Evolutionary conservation across 1,284 basidiomycete genomes (phyloP), one percentile per base, ranked within the genome.

Genomic region (Pholiota adiposa): DNA sequence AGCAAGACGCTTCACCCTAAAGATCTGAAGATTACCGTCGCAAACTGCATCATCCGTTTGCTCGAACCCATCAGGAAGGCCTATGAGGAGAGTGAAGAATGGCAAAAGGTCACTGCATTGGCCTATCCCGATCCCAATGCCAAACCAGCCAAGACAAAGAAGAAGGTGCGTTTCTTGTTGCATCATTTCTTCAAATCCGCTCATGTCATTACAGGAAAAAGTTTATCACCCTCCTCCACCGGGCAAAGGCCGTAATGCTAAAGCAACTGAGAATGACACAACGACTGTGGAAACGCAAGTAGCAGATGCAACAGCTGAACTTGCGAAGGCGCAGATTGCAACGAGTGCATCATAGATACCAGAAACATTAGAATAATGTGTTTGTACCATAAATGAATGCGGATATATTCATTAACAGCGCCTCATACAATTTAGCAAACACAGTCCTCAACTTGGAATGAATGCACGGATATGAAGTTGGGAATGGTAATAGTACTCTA

Each of bases 21-120:
- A 29, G 97, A 98, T 73, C 77, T 99, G 67, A 99, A 99, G 80
- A 76, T 76, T 7, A 86, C 87, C 0, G 93, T 98, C 6, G 82
- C 86, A n/a, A 86, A 87, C 29, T 90, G 89, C 4, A 89, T 99
- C 68, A 83, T 85, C 66, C 78, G 78, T n/a, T 76, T 99, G 29
- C 77, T 99, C 38, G 87, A 85, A 29, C 97, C 97, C 0, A 90
- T 99, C 53, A 85, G 91, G 65, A 83, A 86, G 65, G 82, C 86
- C 52, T 97, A 93, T 68, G 84, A 89, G 66, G 84, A 77, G 59
- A 87, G 87, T 67, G 83, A 89, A 65, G 93, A 94, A 71, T 98
- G 95, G 88, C 85, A 92, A 73, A 83, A 83, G 70, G 79, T 90
- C 8, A 90, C 93, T 72, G 83, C 83, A 67, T 75, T 89, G 18